These are phyloP conservation scores for Rhazya stricta DNA, from an alignment of 257 asterid genomes.

Conservation along the genomic window DNA sequence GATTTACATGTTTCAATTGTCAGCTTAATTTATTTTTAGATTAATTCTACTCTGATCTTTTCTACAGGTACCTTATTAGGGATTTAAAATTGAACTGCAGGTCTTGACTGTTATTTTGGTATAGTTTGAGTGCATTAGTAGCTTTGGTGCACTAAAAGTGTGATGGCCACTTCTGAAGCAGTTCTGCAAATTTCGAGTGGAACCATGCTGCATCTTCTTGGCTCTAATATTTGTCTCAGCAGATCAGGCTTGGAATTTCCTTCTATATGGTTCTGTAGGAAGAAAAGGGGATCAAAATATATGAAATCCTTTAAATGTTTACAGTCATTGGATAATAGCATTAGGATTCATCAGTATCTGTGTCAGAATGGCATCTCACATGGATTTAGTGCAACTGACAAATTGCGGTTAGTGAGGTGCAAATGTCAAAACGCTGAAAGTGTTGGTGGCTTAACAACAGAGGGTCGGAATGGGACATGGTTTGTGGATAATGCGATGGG, in stretches of 20 bases:
- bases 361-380: conserved; percentile 5
- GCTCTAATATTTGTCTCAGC: conserved; percentile 28
- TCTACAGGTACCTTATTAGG: not conserved
- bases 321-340: conserved; percentile 14
- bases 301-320: conserved; percentile 22
- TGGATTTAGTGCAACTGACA: conserved; percentile 19
- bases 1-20: not conserved
- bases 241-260: conserved; percentile 18
- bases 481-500: conserved; percentile 34
- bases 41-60: not conserved
- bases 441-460: conserved; percentile 39
- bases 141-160: not conserved
- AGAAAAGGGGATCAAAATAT: conserved; percentile 22
- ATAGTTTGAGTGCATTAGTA: not conserved
- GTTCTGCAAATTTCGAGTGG: conserved; percentile 35
- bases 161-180: conserved; percentile 43
- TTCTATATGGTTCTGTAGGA: conserved; percentile 28
- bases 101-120: no score
- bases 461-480: conserved; percentile 38
- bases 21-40: no score
- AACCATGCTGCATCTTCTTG: conserved; percentile 21
- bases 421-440: conserved; percentile 49
- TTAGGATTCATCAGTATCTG: conserved; percentile 18
- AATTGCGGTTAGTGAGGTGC: conserved; percentile 26
- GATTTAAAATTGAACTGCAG: not conserved